Evolutionary conservation across 305 asterid species (phyloP), one percentile per base, ranked within the genome.

Genomic region (Ajuga reptans): DNA sequence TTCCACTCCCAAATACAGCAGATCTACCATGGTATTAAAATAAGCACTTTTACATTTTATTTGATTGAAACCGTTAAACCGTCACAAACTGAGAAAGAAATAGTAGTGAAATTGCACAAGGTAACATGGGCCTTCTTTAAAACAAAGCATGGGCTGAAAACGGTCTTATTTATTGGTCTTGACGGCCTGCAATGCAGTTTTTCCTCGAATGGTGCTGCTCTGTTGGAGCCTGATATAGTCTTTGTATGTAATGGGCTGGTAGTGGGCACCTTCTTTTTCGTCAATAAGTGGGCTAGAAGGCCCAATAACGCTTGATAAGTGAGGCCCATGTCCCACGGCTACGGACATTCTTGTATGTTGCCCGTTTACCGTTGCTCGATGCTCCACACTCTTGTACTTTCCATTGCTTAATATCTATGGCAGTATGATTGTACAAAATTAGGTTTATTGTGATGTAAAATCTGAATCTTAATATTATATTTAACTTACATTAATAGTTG

Each of bases 301-400:
- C 64, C 72, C 59, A 65, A 80, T 36, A 8, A 39, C 7, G 1
- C 65, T 73, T 7, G 77, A 58, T 49, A 84, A 34, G 0, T 64
- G 68, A 1, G 86, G 85, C 58, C 89, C 89, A 70, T 82, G 79
- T 4, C 85, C 94, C 29, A 84, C 86, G 0, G 83, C 89, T 18
- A 86, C 43, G 3, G 87, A 86, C 15, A 86, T 80, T 42, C 87
- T 79, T 6, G 80, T 72, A 41, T 21, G 71, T 52, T 65, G 57
- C 9, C 39, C 66, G 46, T 66, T 84, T 21, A 84, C 89, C 4
- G 71, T 76, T 3, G 84, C 84, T 58, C 87, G 77, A 76, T 86
- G 91, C 75, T 86, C 91, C 58, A 82, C 76, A 5, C 91, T 86
- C 76, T 71, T 84, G 79, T 82, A 86, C 68, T 65, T 80, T 5